Evolutionary conservation across 1,139 yeast species (phyloP).

Genomic region (Komagataea norvegica): DNA sequence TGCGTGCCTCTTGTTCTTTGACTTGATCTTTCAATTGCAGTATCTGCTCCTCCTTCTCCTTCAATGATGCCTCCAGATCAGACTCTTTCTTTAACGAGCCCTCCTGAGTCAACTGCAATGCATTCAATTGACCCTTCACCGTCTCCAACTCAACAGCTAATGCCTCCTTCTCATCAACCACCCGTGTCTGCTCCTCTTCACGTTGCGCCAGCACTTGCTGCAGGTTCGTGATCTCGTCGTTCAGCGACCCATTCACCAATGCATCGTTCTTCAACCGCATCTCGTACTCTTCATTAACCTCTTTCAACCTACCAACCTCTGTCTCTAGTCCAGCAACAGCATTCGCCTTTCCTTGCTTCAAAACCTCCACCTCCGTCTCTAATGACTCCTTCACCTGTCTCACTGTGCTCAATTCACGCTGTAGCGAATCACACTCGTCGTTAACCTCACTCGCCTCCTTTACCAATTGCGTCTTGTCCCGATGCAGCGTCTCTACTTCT

Average conservation of each 20-base stretch:
- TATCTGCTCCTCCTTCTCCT: too few relatives aligned
- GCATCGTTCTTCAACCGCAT: slow-evolving; percentile 45
- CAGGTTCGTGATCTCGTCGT: slow-evolving; percentile 29
- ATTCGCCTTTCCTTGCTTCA: slow-evolving; percentile 19
- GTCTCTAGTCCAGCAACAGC: neutral
- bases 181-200: too few relatives aligned
- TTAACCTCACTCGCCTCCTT: slow-evolving; percentile 29
- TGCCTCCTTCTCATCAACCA: too few relatives aligned
- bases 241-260: slow-evolving; percentile 40
- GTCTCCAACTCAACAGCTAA: too few relatives aligned
- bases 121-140: too few relatives aligned
- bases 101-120: too few relatives aligned
- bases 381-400: slow-evolving; percentile 44
- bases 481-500: slow-evolving; percentile 39
- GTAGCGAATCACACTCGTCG: slow-evolving; percentile 61
- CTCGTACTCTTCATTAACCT: slow-evolving; percentile 44
- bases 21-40: neutral
- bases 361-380: slow-evolving; percentile 39
- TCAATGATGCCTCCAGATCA: too few relatives aligned
- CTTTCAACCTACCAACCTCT: slow-evolving; percentile 31
- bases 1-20: neutral
- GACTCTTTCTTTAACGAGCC: too few relatives aligned
- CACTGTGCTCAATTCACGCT: slow-evolving; percentile 42
- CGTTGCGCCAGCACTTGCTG: too few relatives aligned
- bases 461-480: slow-evolving; percentile 46